Conservation (phyloP, 140 eudicot species). For the Anethum foeniculum region DNA sequence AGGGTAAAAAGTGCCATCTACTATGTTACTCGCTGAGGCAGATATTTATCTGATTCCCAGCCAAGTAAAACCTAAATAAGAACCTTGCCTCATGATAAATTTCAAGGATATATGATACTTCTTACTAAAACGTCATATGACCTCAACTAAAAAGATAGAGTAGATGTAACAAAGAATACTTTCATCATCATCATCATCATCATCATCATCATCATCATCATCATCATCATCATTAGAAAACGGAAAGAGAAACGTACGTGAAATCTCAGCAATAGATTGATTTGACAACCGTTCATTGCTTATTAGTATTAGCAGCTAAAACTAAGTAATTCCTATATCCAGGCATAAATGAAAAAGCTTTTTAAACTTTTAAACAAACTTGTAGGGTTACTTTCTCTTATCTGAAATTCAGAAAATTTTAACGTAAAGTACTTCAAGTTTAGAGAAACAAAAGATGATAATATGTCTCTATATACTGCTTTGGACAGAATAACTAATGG, state of each 20-base stretch:
- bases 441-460: background rate
- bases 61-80: background rate
- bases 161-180: background rate
- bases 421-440: background rate
- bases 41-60: background rate
- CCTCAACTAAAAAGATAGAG: background rate
- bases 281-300: background rate
- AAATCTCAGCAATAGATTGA: background rate
- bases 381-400: background rate
- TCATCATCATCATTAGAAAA: background rate
- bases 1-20: too few relatives aligned
- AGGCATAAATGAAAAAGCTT: background rate
- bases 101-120: background rate
- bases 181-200: too few relatives aligned
- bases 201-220: too few relatives aligned
- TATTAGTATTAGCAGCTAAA: background rate
- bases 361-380: background rate
- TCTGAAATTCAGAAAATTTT: background rate
- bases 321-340: background rate
- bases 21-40: background rate
- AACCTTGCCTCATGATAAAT: background rate
- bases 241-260: background rate
- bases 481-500: background rate
- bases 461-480: background rate
- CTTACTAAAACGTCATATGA: background rate